Percentiles rank a stretch among this genome's conserved stretches.
These are phyloP conservation scores for Asterionellopsis glacialis DNA, from an alignment of 108 stramenopile species.

Conservation along the genomic window DNA sequence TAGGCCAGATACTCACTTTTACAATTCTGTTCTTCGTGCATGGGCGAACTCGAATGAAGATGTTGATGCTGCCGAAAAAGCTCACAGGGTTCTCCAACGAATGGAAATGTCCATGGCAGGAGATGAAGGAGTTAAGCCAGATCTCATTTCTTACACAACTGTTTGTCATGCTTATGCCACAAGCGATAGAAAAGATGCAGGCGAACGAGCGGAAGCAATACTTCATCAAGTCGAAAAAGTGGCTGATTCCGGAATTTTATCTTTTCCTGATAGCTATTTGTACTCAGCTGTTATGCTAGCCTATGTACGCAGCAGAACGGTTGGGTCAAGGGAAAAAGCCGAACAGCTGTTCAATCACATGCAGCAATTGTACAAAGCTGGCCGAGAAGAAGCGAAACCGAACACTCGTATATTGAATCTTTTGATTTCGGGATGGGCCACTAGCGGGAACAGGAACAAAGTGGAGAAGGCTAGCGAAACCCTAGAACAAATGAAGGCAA, in stretches of 20 bases:
- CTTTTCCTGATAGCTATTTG: not conserved
- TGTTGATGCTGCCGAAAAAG: constrained; percentile 28
- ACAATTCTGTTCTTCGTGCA: constrained; percentile 31
- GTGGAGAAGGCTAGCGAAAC: not conserved
- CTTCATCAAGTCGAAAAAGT: not conserved
- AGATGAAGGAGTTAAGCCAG: constrained; percentile 23
- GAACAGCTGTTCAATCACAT: constrained; percentile 14
- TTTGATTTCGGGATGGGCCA: constrained; percentile 39
- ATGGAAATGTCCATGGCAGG: constrained; percentile 29
- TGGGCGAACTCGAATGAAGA: constrained; percentile 28
- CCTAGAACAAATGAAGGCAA: constrained; percentile 5
- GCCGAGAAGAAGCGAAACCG: constrained; percentile 7
- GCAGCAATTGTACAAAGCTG: constrained; percentile 13
- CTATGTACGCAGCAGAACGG: constrained; percentile 3
- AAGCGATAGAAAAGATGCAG: constrained; percentile 5
- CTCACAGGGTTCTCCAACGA: constrained; percentile 21
- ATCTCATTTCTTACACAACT: constrained; percentile 9
- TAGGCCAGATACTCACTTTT: constrained; percentile 29
- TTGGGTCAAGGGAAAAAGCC: constrained; percentile 7
- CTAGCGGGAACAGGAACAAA: not conserved
- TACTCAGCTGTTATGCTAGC: not conserved
- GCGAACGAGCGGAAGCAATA: not conserved
- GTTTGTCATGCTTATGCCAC: constrained; percentile 11
- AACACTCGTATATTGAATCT: constrained; percentile 30
- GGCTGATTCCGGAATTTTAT: not conserved